Evolutionary conservation across 2,329 filamentous ascomycete genomes (phyloP).

Genomic region (Hymenoscyphus repandus): DNA sequence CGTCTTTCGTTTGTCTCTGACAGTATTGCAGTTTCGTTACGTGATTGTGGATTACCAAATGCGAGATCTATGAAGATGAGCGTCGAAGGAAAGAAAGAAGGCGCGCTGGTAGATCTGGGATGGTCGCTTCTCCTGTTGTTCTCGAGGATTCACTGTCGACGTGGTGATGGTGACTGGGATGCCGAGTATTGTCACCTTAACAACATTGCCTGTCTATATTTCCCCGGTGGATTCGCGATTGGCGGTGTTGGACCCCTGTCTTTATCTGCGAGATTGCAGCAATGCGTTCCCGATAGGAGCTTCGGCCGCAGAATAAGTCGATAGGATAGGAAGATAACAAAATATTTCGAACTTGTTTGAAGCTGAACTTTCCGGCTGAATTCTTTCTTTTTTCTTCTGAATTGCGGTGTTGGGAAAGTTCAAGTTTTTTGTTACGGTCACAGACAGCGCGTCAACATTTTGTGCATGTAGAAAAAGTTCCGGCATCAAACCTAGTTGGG

Average conservation of each 20-base stretch:
- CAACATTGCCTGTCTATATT: slow-evolving; percentile 19
- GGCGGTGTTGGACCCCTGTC: slow-evolving; percentile 16
- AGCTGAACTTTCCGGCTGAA: no score
- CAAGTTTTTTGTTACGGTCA: no score
- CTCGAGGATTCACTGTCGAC: slow-evolving; percentile 15
- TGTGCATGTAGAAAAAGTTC: no score
- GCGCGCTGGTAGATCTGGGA: slow-evolving; percentile 10
- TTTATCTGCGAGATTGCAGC: slow-evolving; percentile 13
- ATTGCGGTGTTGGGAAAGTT: no score
- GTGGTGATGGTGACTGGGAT: slow-evolving; percentile 18
- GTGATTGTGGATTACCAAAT: no score
- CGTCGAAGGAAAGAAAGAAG: slow-evolving; percentile 13
- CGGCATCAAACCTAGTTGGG: no score
- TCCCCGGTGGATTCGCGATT: slow-evolving; percentile 16
- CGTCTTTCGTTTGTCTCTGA: neutral
- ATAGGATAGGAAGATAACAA: no score
- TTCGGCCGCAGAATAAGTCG: no score
- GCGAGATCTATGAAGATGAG: neutral
- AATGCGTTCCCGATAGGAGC: neutral
- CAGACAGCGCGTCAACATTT: no score
- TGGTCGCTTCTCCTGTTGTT: neutral
- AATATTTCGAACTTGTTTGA: no score
- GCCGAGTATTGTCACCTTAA: slow-evolving; percentile 15
- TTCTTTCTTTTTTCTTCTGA: no score
- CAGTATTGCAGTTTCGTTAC: neutral